Evolutionary conservation across 1,284 basidiomycete species (phyloP).

Genomic region (Puccinia novopanici): DNA sequence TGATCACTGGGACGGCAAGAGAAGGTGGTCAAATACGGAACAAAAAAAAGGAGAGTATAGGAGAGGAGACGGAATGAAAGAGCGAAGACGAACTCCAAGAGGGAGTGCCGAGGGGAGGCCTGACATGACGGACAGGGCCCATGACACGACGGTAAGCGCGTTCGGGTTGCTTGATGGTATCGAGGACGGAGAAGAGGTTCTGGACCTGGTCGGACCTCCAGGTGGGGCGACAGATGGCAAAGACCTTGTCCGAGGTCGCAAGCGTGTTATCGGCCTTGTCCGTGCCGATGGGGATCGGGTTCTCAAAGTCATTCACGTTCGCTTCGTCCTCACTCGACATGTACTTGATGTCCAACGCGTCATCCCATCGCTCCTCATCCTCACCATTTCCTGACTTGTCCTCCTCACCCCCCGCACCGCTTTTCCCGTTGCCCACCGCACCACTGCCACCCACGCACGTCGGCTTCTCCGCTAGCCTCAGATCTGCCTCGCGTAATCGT

Average conservation of each 20-base stretch:
- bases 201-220: slow-evolving; percentile 27
- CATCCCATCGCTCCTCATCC: slow-evolving; percentile 25
- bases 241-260: slow-evolving; percentile 40
- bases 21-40: too few species aligned
- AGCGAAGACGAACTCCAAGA: slow-evolving; percentile 26
- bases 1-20: slow-evolving; percentile 29
- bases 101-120: slow-evolving; percentile 37
- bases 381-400: background rate
- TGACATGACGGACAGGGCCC: background rate
- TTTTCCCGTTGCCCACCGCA: background rate
- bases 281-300: slow-evolving; percentile 26
- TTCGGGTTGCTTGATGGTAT: slow-evolving; percentile 42
- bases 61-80: background rate
- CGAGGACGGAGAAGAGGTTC: slow-evolving; percentile 33
- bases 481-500: slow-evolving; percentile 13
- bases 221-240: slow-evolving; percentile 46
- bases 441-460: background rate
- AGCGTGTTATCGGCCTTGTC: slow-evolving; percentile 30
- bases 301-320: slow-evolving; percentile 33
- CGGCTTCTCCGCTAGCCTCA: slow-evolving; percentile 21
- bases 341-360: slow-evolving; percentile 42
- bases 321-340: slow-evolving; percentile 49
- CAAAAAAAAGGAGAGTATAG: background rate
- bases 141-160: slow-evolving; percentile 40
- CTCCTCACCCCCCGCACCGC: too few species aligned